Conservation (phyloP, 106 monocot genomes). For the Xerophyta viscosa region DNA sequence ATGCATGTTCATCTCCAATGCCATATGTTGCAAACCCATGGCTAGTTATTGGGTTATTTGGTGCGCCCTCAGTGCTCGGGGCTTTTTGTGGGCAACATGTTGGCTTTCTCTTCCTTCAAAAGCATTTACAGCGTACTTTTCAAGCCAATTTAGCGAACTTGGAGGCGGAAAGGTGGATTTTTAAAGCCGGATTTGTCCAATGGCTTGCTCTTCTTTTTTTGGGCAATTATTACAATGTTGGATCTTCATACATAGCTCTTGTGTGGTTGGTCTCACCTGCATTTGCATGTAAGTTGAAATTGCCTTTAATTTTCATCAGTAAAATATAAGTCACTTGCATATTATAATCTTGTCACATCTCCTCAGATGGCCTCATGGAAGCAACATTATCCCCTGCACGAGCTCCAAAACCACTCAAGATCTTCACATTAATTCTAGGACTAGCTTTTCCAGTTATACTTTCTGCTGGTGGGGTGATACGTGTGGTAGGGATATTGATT, state of each 20-base stretch:
- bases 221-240: slow-evolving; percentile 54
- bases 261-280: slow-evolving; percentile 90
- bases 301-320: background rate
- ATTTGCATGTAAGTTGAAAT: slow-evolving; percentile 70
- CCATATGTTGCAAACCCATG: slow-evolving; percentile 81
- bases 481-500: slow-evolving; percentile 34
- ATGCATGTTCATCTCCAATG: slow-evolving; percentile 46
- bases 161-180: slow-evolving; percentile 96
- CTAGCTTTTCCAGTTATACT: slow-evolving; percentile 51
- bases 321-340: background rate
- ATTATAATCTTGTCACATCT: background rate
- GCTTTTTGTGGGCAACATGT: slow-evolving; percentile 83
- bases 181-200: slow-evolving; percentile 86
- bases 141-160: slow-evolving; percentile 34
- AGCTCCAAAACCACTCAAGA: slow-evolving; percentile 61
- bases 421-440: slow-evolving; percentile 59
- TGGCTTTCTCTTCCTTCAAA: slow-evolving; percentile 67
- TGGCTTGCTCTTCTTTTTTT: slow-evolving; percentile 70
- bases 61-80: slow-evolving; percentile 80
- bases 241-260: slow-evolving; percentile 76
- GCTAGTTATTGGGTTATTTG: slow-evolving; percentile 80
- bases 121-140: slow-evolving; percentile 26
- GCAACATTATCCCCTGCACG: slow-evolving; percentile 83
- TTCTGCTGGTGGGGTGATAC: slow-evolving; percentile 53
- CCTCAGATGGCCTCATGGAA: slow-evolving; percentile 85